Percentiles rank a stretch among this genome's conserved stretches.
Conservation (phyloP, 2,329 filamentous ascomycete species). For the Thelonectria blattea region DNA sequence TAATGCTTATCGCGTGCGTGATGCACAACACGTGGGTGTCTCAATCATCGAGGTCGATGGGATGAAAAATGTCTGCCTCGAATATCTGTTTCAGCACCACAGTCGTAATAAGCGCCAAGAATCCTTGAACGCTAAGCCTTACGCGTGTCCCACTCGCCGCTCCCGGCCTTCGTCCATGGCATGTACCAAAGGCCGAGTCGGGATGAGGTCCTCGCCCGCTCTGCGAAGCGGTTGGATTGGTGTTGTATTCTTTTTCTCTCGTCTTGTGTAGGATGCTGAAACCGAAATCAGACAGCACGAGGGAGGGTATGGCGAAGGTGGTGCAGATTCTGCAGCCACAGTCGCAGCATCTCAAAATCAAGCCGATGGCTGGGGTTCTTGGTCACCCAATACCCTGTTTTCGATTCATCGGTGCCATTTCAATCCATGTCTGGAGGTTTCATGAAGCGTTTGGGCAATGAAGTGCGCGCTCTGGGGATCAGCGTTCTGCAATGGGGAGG, state of each 20-base stretch:
- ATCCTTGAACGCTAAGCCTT: not conserved
- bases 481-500: not conserved
- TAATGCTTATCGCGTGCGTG: slow-evolving; percentile 9
- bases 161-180: not conserved
- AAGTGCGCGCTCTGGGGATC: not conserved
- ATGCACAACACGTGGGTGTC: slow-evolving; percentile 17
- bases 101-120: not conserved
- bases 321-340: slow-evolving; percentile 18
- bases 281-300: slow-evolving; percentile 18
- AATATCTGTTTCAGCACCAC: slow-evolving; percentile 12
- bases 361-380: slow-evolving; percentile 7
- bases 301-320: slow-evolving; percentile 16
- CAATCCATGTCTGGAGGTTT: not conserved
- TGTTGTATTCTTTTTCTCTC: not conserved
- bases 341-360: slow-evolving; percentile 18
- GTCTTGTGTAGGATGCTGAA: slow-evolving; percentile 5
- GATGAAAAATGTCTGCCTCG: not conserved
- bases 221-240: not conserved
- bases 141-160: not conserved
- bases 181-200: not conserved
- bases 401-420: not conserved
- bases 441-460: not conserved
- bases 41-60: slow-evolving; percentile 6
- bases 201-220: not conserved
- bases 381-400: not conserved